Conservation (phyloP, 2,329 filamentous ascomycete species). For the Neopestalotiopsis sp. region DNA sequence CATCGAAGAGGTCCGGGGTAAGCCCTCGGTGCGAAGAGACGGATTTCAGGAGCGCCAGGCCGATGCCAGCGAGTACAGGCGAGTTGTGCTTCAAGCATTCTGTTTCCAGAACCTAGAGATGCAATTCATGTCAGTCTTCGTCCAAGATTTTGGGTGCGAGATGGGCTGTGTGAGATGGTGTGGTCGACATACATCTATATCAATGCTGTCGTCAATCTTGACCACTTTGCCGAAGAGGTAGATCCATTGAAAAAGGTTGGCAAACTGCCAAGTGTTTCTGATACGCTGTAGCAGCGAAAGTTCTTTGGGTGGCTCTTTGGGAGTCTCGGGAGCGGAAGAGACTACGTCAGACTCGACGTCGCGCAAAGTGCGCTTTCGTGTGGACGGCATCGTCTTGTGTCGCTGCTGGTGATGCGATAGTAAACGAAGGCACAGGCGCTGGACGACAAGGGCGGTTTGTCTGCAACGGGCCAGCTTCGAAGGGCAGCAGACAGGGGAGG, state of each 20-base stretch:
- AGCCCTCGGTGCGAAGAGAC: constrained; percentile 92
- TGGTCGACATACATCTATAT: constrained; percentile 75
- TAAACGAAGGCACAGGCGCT: not conserved
- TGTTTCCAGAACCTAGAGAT: constrained; percentile 76
- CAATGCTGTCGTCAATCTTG: constrained; percentile 87
- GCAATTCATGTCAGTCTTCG: not conserved
- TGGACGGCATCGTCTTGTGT: constrained; percentile 43
- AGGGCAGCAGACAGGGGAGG: not conserved
- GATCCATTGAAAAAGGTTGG: constrained; percentile 92
- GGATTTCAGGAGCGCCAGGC: constrained; percentile 85
- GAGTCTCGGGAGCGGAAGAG: constrained; percentile 11
- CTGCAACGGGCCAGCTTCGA: not conserved
- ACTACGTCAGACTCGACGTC: constrained; percentile 44
- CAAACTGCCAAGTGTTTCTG: constrained; percentile 94
- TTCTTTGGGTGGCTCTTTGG: constrained; percentile 29
- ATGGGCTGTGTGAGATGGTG: constrained; percentile 3
- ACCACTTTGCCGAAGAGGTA: constrained; percentile 86
- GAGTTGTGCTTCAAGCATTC: constrained; percentile 86
- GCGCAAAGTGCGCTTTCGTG: constrained; percentile 53
- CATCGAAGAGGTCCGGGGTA: constrained; percentile 86
- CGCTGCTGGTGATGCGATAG: constrained; percentile 16
- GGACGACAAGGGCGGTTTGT: not conserved
- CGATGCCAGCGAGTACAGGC: constrained; percentile 77
- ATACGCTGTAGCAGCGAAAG: constrained; percentile 65
- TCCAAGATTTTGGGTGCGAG: not conserved